Conservation (phyloP, 108 stramenopile species). For the Aurantiochytrium sp. region DNA sequence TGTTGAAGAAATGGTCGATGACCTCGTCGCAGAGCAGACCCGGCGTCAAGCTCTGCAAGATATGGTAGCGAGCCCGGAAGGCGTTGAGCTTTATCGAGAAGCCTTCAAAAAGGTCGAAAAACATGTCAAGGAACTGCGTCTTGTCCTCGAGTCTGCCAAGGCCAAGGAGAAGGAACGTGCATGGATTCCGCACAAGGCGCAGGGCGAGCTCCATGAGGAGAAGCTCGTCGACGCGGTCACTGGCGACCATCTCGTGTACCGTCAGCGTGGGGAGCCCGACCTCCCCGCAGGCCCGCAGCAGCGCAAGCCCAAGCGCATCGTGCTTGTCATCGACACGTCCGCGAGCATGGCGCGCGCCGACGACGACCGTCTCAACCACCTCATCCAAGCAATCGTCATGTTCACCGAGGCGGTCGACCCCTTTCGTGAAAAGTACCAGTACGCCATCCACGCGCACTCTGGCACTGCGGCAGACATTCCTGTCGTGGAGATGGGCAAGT, state of each 20-base stretch:
- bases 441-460: not conserved
- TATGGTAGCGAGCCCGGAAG: not conserved
- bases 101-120: constrained; percentile 45
- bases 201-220: constrained; percentile 80
- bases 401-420: constrained; percentile 66
- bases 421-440: not conserved
- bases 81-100: not conserved
- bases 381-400: constrained; percentile 71
- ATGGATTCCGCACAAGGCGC: constrained; percentile 69
- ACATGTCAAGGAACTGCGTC: constrained; percentile 49
- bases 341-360: constrained; percentile 79
- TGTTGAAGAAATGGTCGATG: constrained; percentile 3
- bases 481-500: constrained; percentile 27
- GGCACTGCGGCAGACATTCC: constrained; percentile 23
- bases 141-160: constrained; percentile 55
- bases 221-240: constrained; percentile 74
- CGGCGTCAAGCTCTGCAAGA: not conserved
- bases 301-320: constrained; percentile 43
- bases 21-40: not conserved
- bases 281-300: constrained; percentile 7
- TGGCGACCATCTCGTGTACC: constrained; percentile 79
- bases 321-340: constrained; percentile 68
- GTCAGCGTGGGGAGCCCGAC: constrained; percentile 66
- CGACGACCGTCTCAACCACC: constrained; percentile 69
- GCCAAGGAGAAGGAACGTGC: constrained; percentile 56